Evolutionary conservation across 1,139 yeast genomes (phyloP), one percentile per base, ranked within the genome.

Genomic region (Hyphopichia khmerensis): DNA sequence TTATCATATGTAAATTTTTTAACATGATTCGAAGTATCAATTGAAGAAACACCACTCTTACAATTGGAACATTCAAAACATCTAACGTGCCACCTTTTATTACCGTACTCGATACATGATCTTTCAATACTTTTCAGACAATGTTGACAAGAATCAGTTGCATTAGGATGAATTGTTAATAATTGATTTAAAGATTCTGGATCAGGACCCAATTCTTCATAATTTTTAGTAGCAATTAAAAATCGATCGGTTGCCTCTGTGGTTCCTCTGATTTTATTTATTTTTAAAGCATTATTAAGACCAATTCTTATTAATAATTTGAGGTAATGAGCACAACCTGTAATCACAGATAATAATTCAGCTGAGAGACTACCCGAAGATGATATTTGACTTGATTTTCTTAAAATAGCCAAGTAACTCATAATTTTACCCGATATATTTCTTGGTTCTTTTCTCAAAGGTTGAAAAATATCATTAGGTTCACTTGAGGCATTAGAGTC

Each of bases 261-360:
- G 9, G 85, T 75, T 19, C 79, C 80, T 15, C 77, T 68, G 4
- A 73, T 56, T 49, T 78, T 80, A 59, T 88, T 89, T 45, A 80
- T 75, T 46, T 79, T 83, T 19, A 93, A 67, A 0, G 96, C 87
- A 52, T 83, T 82, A 47, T 80, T 79, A 38, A 93, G 74, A 1
- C 97, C 96, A 55, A 82, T 80, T 48, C 98, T 73, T 15, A 93
- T 87, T 31, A 93, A 71, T 10, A 93, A 72, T 60, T 95, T 93
- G 55, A 93, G 72, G 60, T 90, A 91, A 62, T 95, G 99, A 0
- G 99, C 98, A 56, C 95, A 73, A 1, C 96, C 91, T 1, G 97
- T 90, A 11, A 91, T 93, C 5, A 91, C 82, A 1, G 95, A 82
- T 50, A 93, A 72, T 38, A 93, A 57, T 44, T 74, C 78, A 0